Evolutionary conservation across 352 stramenopile genomes (phyloP).

Genomic region (Phytophthora palmivora): DNA sequence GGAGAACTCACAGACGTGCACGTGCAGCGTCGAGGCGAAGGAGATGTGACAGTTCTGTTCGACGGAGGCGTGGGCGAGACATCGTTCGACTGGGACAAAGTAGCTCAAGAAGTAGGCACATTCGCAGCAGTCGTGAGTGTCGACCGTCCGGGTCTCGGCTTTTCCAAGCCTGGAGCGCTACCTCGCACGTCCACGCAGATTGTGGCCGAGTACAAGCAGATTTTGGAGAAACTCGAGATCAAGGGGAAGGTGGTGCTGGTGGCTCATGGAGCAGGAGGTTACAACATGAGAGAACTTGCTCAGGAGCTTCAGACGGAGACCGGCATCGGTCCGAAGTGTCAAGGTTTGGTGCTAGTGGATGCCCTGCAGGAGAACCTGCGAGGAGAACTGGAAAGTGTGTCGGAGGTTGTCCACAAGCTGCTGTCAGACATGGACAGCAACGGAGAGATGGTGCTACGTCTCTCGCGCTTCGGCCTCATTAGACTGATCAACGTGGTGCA

Average conservation of each 20-base stretch:
- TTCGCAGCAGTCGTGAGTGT: slow-evolving; percentile 73
- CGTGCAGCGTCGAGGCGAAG: slow-evolving; percentile 51
- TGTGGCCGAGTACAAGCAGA: slow-evolving; percentile 62
- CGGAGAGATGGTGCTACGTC: slow-evolving; percentile 56
- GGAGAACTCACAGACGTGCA: slow-evolving; percentile 57
- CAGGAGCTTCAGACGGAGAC: slow-evolving; percentile 42
- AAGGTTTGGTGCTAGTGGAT: slow-evolving; percentile 79
- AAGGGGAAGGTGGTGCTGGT: slow-evolving; percentile 72
- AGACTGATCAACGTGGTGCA: slow-evolving; percentile 77
- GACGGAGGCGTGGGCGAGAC: slow-evolving; percentile 84
- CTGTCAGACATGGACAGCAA: slow-evolving; percentile 72
- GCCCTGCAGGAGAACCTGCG: slow-evolving; percentile 73
- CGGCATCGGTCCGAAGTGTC: slow-evolving; percentile 37
- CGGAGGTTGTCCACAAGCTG: slow-evolving; percentile 58
- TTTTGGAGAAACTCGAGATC: slow-evolving; percentile 68
- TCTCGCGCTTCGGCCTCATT: slow-evolving; percentile 68
- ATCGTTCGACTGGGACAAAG: slow-evolving; percentile 88
- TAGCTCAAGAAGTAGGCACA: slow-evolving; percentile 48
- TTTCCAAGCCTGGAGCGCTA: slow-evolving; percentile 53
- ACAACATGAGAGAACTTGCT: slow-evolving; percentile 81
- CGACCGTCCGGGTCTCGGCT: slow-evolving; percentile 78
- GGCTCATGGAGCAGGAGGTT: slow-evolving; percentile 73
- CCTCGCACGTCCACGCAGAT: slow-evolving; percentile 71
- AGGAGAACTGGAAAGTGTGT: slow-evolving; percentile 65
- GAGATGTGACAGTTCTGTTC: slow-evolving; percentile 70